Evolutionary conservation across 768 basidiomycete genomes (phyloP), one percentile per base, ranked within the genome.

Genomic region (Boletus sp.): DNA sequence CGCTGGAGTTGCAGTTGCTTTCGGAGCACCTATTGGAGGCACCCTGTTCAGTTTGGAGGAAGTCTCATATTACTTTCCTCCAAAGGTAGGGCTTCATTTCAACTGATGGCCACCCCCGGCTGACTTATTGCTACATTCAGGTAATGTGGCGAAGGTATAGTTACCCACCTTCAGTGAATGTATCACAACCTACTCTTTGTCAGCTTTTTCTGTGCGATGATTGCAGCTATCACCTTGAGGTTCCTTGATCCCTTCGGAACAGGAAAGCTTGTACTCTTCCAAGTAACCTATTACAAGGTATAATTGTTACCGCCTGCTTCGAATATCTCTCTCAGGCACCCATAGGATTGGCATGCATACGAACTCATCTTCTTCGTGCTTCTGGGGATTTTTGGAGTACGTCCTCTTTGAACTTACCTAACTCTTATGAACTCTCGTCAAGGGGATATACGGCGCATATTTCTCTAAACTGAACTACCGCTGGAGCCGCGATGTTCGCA

Each of bases 151-250:
- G 94, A 77, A 91, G 91, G 92, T 92, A 66, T 47, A 72, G 59
- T 50, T 29, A 30, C 4, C n/a, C 6, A 56, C 52, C 47, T 35
- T 52, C 20, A 15, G 15, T 47, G 54, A 39, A 47, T 33, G 24
- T 33, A 37, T 45, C 12, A 5, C 47, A n/a, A 54, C 42, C 4
- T 28, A 18, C 4, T 47, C 73, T 71, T 41, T 68, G n/a, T 40
- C 42, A 96, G 93, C 66, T 99, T 99, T 76, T 95, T 99, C 72
- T 98, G 97, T 68, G 97, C 97, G 2, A 87, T 98, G 82, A 92
- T 98, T 62, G 97, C 97, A 2, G 96, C 96, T 1, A 89, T 98
- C 64, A 96, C 96, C 1, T 77, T 99, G 45, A 83, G 87, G 74
- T 89, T 95, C 57, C 85, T 98, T 36, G 90, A 99, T 71, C 97